Evolutionary conservation across 805 yeast species (phyloP).

Genomic region (Cyberlindnera lachancei): DNA sequence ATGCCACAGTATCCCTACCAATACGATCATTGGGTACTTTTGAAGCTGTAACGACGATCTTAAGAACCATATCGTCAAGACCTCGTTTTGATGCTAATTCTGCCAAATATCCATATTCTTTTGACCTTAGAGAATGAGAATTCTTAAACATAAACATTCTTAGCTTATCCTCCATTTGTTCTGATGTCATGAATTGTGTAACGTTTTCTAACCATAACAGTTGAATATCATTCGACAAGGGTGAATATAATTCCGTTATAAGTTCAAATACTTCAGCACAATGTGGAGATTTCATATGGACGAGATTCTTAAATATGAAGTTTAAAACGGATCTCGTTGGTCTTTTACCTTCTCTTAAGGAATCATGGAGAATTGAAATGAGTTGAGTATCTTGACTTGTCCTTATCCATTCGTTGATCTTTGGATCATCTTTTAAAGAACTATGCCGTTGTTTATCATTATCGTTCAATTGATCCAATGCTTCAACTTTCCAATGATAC

Average conservation of each 20-base stretch:
- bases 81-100: slow-evolving; percentile 2
- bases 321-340: slow-evolving; percentile 11
- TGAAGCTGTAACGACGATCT: slow-evolving; percentile 7
- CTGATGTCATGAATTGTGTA: neutral
- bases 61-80: neutral
- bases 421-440: slow-evolving; percentile 4
- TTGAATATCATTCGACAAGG: slow-evolving; percentile 11
- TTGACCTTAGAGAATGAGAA: slow-evolving; percentile 1
- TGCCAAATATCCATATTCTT: slow-evolving; percentile 9
- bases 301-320: slow-evolving; percentile 6
- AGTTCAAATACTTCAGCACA: slow-evolving; percentile 9
- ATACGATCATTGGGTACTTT: slow-evolving; percentile 2
- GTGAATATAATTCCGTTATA: slow-evolving; percentile 8
- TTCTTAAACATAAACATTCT: slow-evolving; percentile 6
- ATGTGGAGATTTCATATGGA: slow-evolving; percentile 8
- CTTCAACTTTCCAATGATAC: slow-evolving; percentile 1
- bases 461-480: neutral
- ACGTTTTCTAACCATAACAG: slow-evolving; percentile 6
- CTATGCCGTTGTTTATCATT: no score
- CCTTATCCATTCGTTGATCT: neutral
- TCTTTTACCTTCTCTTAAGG: slow-evolving; percentile 14
- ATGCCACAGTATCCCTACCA: slow-evolving; percentile 1
- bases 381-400: neutral
- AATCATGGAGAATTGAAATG: slow-evolving; percentile 7
- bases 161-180: neutral